A percentile compares a stretch with the other conserved stretches of the same genome.
Conservation (phyloP, 345 rosid genomes). For the Citrus glauca region DNA sequence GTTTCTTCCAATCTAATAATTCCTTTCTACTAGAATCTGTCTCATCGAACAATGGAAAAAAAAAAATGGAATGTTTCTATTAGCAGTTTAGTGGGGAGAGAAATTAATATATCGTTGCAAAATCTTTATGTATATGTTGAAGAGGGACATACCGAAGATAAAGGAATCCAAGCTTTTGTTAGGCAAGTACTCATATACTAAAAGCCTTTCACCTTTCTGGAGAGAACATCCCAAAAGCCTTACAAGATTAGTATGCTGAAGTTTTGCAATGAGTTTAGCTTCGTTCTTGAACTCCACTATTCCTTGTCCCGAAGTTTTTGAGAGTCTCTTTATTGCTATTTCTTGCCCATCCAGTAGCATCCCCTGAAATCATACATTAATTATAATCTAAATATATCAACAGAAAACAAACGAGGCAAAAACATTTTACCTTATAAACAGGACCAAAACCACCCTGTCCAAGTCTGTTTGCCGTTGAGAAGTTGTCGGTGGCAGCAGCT, state of each 20-base stretch:
- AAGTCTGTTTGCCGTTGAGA: not conserved
- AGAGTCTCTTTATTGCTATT: no score
- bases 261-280: not conserved
- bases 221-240: constrained; percentile 3
- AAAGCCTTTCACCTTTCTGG: not conserved
- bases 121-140: not conserved
- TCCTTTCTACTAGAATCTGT: not conserved
- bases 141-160: not conserved
- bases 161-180: not conserved
- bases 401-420: no score
- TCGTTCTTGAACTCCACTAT: constrained; percentile 6
- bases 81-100: no score
- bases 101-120: not conserved
- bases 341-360: no score
- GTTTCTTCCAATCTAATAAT: no score
- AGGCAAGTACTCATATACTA: not conserved
- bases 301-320: not conserved
- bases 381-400: no score
- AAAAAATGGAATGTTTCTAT: no score
- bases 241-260: constrained; percentile 5
- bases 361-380: no score
- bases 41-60: not conserved
- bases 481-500: constrained; percentile 3
- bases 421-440: not conserved
- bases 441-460: constrained; percentile 15